Percentiles rank a stretch among this genome's conserved stretches.
phyloP scores from a whole-genome alignment of 2,329 filamentous ascomycete species.

The Colletotrichum tropicale region DNA sequence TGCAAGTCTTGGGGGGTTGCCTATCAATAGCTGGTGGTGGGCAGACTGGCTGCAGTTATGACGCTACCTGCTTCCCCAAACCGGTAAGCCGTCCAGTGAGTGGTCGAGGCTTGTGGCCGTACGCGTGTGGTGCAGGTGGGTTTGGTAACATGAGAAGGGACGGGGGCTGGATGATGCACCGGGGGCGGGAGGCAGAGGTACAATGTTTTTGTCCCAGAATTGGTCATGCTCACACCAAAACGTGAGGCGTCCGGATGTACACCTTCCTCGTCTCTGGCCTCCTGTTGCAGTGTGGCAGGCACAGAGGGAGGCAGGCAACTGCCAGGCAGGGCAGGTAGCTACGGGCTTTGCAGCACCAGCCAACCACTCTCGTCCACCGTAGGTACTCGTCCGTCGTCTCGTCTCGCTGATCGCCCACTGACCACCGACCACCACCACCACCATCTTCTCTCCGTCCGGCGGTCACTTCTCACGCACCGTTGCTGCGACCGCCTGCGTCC shows the following conservation, averaged over 20 bases:
- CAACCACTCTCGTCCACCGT: not conserved
- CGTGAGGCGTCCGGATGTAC: not conserved
- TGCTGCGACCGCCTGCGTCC: not conserved
- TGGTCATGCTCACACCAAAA: not conserved
- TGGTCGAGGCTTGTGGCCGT: not conserved
- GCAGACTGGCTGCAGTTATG: conserved; percentile 15
- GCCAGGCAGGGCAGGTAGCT: not conserved
- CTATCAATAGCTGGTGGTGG: conserved; percentile 11
- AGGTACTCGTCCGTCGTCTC: not conserved
- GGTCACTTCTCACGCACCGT: not conserved
- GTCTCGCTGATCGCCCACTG: not conserved
- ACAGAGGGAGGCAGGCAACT: not conserved
- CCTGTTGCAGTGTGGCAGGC: not conserved
- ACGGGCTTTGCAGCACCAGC: not conserved
- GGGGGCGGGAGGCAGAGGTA: not conserved
- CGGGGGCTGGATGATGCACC: not conserved
- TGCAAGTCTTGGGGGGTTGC: not conserved
- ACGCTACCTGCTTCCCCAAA: conserved; percentile 16
- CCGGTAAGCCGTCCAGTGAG: not conserved
- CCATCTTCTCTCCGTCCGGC: not conserved
- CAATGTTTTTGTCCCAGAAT: not conserved
- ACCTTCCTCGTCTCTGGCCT: not conserved
- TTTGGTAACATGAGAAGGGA: not conserved
- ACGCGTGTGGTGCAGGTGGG: not conserved
- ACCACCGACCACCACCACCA: not conserved